phyloP scores from a whole-genome alignment of 441 rosid species.

The Mallotus japonicus region DNA sequence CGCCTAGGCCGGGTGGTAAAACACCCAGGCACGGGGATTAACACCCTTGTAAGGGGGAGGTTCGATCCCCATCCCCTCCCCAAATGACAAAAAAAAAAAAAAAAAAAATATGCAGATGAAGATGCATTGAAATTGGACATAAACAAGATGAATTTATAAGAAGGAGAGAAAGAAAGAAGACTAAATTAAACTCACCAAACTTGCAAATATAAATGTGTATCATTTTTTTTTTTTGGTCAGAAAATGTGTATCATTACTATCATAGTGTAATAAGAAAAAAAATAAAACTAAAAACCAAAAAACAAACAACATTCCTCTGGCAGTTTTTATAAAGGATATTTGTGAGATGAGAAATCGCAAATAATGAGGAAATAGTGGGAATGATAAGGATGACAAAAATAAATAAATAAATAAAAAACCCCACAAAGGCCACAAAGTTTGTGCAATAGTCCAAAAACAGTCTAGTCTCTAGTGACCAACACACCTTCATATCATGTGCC shows the following conservation, averaged over 20 bases:
- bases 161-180: too few relatives aligned
- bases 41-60: too few relatives aligned
- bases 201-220: not conserved
- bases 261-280: too few relatives aligned
- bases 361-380: not conserved
- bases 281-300: too few relatives aligned
- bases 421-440: not conserved
- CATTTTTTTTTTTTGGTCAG: too few relatives aligned
- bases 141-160: not conserved
- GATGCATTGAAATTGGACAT: not conserved
- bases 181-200: not conserved
- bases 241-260: too few relatives aligned
- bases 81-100: too few relatives aligned
- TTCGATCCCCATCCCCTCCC: too few relatives aligned
- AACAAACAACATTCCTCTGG: constrained; percentile 5
- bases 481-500: constrained; percentile 32
- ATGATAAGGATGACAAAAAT: not conserved
- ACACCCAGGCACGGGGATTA: too few relatives aligned
- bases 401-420: too few relatives aligned
- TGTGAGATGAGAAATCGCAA: not conserved
- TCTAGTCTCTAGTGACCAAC: not conserved
- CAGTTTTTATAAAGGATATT: not conserved
- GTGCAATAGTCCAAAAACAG: constrained; percentile 15
- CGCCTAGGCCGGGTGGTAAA: too few relatives aligned
- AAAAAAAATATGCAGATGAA: not conserved